These are phyloP conservation scores for Taphrina pruni DNA, from an alignment of 1,139 yeast genomes.

Conservation along the genomic window DNA sequence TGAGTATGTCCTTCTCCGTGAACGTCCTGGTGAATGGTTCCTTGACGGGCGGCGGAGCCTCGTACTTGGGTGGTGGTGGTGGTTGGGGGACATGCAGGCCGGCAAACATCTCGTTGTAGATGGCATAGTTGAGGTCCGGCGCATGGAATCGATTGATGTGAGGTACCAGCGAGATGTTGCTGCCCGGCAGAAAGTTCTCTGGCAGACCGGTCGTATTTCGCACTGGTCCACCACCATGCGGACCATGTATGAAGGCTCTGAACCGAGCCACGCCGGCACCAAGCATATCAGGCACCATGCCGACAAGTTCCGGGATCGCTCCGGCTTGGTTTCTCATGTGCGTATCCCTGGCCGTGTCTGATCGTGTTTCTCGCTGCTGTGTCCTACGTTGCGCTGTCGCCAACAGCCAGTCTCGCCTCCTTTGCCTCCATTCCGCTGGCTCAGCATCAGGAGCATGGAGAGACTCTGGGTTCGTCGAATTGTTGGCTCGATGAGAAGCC, in stretches of 20 bases:
- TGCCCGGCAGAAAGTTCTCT: conserved; percentile 9
- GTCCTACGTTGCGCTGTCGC: conserved; percentile 10
- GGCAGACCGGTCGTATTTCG: background rate
- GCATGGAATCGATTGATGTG: conserved; percentile 4
- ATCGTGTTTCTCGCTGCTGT: conserved; percentile 8
- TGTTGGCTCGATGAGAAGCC: background rate
- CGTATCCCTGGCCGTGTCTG: background rate
- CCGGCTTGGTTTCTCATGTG: background rate
- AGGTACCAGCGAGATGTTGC: conserved; percentile 2
- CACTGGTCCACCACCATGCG: conserved; percentile 37
- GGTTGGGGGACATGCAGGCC: background rate
- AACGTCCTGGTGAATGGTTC: conserved; percentile 41
- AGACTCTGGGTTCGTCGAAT: background rate
- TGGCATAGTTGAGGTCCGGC: conserved; percentile 23
- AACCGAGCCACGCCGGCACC: background rate
- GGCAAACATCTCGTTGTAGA: conserved; percentile 3
- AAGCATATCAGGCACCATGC: conserved; percentile 9
- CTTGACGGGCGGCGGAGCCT: conserved; percentile 30
- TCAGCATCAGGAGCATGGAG: background rate
- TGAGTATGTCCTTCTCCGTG: conserved; percentile 22
- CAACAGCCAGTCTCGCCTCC: conserved; percentile 6
- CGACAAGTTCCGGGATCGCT: background rate
- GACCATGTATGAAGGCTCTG: conserved; percentile 23
- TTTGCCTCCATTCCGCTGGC: conserved; percentile 5
- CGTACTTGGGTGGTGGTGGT: conserved; percentile 12